Base-by-base conservation (phyloP, 2,329 filamentous ascomycete genomes). In the Fusarium burgessii region DNA sequence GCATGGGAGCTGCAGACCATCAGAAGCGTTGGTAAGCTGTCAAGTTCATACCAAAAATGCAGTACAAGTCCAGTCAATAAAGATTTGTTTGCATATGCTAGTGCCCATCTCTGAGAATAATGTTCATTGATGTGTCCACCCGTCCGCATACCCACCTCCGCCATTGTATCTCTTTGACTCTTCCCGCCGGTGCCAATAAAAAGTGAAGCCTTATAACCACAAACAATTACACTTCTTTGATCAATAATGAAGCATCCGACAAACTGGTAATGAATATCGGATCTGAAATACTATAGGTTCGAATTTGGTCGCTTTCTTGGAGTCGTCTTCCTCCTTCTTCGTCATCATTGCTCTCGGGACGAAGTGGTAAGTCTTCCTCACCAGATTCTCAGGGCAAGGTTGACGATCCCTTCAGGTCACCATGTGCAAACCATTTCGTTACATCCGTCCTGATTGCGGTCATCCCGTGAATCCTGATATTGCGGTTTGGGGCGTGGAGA, bases 391-490 rank as follows among this genome's bases (percentile, higher is more conserved):
- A 23, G 23, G 23, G 23, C 23, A 23, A 43, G 9, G 10, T 13
- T 62, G 25, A 62, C 11, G 8, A 49, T 18, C 46, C 13, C 15
- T 29, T 35, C n/a, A 59, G 50, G 25, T 23, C 35, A 57, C 11
- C 4, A 77, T 78, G 75, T 78, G 76, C 43, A 64, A 67, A 23
- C 59, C 71, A 2, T 33, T 76, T 40, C 60, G 65, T 20, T 77
- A 76, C 57, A 55, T 70, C 15, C 68, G 76, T 42, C 70, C 68
- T 8, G n/a, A 29, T n/a, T 78, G 76, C 50, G 58, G 70, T 3
- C 76, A 77, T 40, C 57, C 60, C 5, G 23, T 77, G 18, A 38
- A 61, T 7, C 58, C 62, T 12, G 6, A 40, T 4, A 43, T 55
- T 12, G 13, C 51, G 7, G 17, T 64, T 13, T 76, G 62, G 66